Evolutionary conservation across 768 basidiomycete species (phyloP).

Genomic region (Fomitopsis serialis): DNA sequence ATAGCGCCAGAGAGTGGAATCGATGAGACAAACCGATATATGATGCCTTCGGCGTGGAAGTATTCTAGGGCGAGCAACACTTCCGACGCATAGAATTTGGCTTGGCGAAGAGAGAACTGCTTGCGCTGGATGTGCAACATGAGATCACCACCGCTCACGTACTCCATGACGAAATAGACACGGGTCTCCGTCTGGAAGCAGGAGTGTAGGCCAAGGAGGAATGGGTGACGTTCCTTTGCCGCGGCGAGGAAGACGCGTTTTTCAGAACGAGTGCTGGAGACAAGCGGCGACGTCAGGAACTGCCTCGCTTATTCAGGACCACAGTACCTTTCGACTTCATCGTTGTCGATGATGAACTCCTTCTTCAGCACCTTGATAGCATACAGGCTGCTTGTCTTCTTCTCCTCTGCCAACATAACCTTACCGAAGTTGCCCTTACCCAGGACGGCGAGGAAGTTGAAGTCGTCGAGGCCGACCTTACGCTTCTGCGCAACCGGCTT

Average conservation of each 20-base stretch:
- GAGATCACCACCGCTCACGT: constrained; percentile 96
- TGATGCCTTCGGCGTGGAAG: constrained; percentile 98
- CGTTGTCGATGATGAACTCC: constrained; percentile 99
- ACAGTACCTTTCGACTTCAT: constrained; percentile 94
- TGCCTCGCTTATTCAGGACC: background rate
- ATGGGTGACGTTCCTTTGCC: constrained; percentile 95
- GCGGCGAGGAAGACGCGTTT: constrained; percentile 97
- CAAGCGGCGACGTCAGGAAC: background rate
- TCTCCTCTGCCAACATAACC: constrained; percentile 99
- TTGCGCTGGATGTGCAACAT: constrained; percentile 99
- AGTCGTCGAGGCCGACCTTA: constrained; percentile 95
- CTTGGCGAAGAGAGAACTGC: constrained; percentile 97
- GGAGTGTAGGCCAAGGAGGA: constrained; percentile 93
- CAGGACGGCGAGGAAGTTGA: constrained; percentile 97
- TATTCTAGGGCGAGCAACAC: constrained; percentile 95
- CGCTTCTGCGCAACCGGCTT: constrained; percentile 47
- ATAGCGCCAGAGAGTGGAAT: background rate
- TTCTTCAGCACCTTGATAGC: constrained; percentile 99
- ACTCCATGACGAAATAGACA: constrained; percentile 99
- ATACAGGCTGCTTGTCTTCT: constrained; percentile 79
- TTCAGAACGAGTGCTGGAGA: constrained; percentile 87
- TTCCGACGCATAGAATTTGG: constrained; percentile 98
- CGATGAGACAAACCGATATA: constrained; percentile 72
- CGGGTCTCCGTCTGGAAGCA: constrained; percentile 99
- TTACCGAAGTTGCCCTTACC: constrained; percentile 99